A percentile compares a stretch with the other conserved stretches of the same genome.
Conservation (phyloP, 75 land plant genomes). For the Selaginella tamariscina region DNA sequence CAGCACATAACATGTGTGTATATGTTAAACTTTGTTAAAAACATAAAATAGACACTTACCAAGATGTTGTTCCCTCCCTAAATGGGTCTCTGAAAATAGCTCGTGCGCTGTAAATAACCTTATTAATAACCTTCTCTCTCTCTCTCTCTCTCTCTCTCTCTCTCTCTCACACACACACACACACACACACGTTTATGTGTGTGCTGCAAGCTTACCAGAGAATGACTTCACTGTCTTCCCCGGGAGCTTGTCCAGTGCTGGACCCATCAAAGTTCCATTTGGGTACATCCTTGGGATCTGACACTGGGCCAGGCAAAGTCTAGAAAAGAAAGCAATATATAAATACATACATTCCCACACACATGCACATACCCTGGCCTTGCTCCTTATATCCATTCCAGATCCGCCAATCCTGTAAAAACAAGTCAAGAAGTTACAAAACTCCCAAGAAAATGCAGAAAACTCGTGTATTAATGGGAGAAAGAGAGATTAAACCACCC, state of each 20-base stretch:
- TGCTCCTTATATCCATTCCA: constrained; percentile 73
- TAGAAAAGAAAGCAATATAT: constrained; percentile 13
- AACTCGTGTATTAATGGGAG: not conserved
- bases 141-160: too few species aligned
- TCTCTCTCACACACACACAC: too few species aligned
- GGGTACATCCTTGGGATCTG: constrained; percentile 66
- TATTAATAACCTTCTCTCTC: too few species aligned
- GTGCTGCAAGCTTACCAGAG: constrained; percentile 67
- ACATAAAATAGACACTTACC: not conserved
- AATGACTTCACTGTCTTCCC: constrained; percentile 92
- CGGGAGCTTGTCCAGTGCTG: constrained; percentile 95
- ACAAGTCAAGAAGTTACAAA: too few species aligned
- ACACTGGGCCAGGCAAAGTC: constrained; percentile 63
- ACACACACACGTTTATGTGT: too few species aligned
- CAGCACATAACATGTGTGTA: not conserved
- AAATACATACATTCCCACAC: not conserved
- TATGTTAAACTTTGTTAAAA: not conserved
- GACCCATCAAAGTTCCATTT: constrained; percentile 98
- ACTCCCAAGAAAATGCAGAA: not conserved
- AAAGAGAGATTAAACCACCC: not conserved
- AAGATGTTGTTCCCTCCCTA: not conserved
- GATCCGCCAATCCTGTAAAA: constrained; percentile 86
- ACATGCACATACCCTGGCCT: constrained; percentile 42
- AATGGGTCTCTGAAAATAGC: not conserved
- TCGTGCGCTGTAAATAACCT: not conserved